Conservation (phyloP, 2,329 filamentous ascomycete species). For the Aureobasidium lini region DNA sequence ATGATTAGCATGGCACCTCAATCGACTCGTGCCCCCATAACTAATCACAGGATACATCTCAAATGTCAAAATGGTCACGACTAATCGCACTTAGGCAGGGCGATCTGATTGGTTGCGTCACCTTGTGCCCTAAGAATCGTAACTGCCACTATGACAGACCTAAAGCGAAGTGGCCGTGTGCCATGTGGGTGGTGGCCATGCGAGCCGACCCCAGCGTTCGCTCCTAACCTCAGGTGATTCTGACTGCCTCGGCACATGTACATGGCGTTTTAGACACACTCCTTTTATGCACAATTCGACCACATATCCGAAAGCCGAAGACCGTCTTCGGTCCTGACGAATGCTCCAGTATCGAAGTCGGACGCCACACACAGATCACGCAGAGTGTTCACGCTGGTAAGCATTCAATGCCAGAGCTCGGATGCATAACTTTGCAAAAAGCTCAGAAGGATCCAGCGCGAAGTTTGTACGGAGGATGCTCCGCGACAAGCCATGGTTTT, state of each 20-base stretch:
- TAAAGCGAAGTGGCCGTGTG: not conserved
- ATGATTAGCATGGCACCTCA: not conserved
- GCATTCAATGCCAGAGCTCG: not conserved
- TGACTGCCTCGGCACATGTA: not conserved
- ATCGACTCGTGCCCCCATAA: not conserved
- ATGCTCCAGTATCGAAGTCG: no score
- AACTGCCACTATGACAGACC: not conserved
- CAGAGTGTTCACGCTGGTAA: not conserved
- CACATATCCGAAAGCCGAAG: not conserved
- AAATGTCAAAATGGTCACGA: not conserved
- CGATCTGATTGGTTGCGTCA: slow-evolving; percentile 8
- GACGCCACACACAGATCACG: no score
- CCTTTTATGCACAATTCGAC: not conserved
- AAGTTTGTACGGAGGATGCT: no score
- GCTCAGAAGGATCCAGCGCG: no score
- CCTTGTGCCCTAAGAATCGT: not conserved
- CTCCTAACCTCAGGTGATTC: not conserved
- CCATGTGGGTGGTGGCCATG: not conserved
- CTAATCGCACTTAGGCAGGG: not conserved
- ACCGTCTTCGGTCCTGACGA: not conserved
- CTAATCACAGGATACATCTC: not conserved
- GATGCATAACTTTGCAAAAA: no score
- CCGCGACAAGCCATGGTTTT: no score
- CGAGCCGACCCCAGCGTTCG: slow-evolving; percentile 11
- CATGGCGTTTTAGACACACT: not conserved